Percentiles rank a stretch among this genome's conserved stretches.
These are phyloP conservation scores for Westerdykella sp. DNA, from an alignment of 2,329 filamentous ascomycete genomes.

Conservation along the genomic window DNA sequence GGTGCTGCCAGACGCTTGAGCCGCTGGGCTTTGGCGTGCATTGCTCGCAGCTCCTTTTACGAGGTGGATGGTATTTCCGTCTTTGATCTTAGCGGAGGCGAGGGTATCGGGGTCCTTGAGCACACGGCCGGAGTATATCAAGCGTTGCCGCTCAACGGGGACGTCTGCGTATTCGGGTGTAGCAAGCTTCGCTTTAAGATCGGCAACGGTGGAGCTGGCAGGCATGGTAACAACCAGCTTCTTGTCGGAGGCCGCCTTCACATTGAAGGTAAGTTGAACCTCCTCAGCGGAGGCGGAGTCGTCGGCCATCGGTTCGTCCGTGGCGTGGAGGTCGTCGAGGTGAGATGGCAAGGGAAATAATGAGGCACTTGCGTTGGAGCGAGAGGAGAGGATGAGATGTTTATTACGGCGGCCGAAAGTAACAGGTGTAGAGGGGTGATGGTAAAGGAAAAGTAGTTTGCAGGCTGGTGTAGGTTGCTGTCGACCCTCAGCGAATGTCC, in stretches of 20 bases:
- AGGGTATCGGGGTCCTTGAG: conserved; percentile 91
- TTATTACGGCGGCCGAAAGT: conserved; percentile 2
- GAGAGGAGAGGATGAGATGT: conserved; percentile 5
- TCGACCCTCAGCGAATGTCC: not conserved
- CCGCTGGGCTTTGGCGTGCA: conserved; percentile 52
- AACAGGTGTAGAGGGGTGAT: not conserved
- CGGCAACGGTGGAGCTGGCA: conserved; percentile 67
- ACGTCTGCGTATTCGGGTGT: conserved; percentile 77
- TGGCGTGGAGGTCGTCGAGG: not conserved
- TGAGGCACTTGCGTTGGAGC: not conserved
- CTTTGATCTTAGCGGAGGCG: conserved; percentile 86
- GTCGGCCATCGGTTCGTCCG: conserved; percentile 55
- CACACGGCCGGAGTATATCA: conserved; percentile 96
- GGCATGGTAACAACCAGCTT: conserved; percentile 78
- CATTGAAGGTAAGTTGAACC: conserved; percentile 83
- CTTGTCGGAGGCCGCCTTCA: conserved; percentile 91
- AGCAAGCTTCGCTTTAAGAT: conserved; percentile 85
- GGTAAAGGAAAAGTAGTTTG: not conserved
- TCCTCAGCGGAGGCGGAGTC: conserved; percentile 54
- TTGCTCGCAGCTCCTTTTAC: conserved; percentile 96
- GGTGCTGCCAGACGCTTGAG: conserved; percentile 39
- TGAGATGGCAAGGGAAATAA: not conserved
- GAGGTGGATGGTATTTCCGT: conserved; percentile 90
- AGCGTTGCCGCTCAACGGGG: conserved; percentile 77
- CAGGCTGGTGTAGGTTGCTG: conserved; percentile 1